These are phyloP conservation scores for Albophoma yamanashiensis DNA, from an alignment of 2,329 filamentous ascomycete species.

Conservation along the genomic window DNA sequence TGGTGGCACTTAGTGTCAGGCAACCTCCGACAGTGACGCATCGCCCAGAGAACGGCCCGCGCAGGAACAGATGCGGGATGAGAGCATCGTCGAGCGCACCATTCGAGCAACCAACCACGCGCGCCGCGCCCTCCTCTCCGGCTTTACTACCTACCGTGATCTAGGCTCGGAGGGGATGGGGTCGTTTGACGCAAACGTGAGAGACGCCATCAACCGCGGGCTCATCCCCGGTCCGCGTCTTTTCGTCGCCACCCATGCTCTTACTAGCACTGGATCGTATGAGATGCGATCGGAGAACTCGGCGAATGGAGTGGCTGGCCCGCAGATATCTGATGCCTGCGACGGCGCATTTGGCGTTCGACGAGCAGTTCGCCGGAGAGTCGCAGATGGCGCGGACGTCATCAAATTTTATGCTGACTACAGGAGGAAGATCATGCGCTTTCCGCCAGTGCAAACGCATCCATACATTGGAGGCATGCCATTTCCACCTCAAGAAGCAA, in stretches of 20 bases:
- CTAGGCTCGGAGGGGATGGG: slow-evolving; percentile 41
- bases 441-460: slow-evolving; percentile 17
- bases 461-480: slow-evolving; percentile 18
- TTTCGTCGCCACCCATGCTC: slow-evolving; percentile 40
- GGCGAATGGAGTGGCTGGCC: neutral
- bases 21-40: neutral
- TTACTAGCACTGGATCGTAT: slow-evolving; percentile 35
- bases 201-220: slow-evolving; percentile 43
- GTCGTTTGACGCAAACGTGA: slow-evolving; percentile 37
- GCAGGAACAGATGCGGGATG: slow-evolving; percentile 43
- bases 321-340: neutral
- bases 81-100: slow-evolving; percentile 44
- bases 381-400: slow-evolving; percentile 37
- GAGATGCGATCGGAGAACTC: slow-evolving; percentile 36
- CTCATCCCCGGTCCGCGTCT: slow-evolving; percentile 42
- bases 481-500: slow-evolving; percentile 18
- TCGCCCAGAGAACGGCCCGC: slow-evolving; percentile 23
- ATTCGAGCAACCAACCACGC: slow-evolving; percentile 43
- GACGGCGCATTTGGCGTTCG: slow-evolving; percentile 8
- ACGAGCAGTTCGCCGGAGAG: slow-evolving; percentile 32
- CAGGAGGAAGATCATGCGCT: slow-evolving; percentile 30
- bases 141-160: slow-evolving; percentile 49
- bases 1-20: neutral
- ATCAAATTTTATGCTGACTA: slow-evolving; percentile 44
- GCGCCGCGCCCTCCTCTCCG: slow-evolving; percentile 40